Evolutionary conservation across 2,329 filamentous ascomycete genomes (phyloP).

Genomic region (Phialophora verrucosa): DNA sequence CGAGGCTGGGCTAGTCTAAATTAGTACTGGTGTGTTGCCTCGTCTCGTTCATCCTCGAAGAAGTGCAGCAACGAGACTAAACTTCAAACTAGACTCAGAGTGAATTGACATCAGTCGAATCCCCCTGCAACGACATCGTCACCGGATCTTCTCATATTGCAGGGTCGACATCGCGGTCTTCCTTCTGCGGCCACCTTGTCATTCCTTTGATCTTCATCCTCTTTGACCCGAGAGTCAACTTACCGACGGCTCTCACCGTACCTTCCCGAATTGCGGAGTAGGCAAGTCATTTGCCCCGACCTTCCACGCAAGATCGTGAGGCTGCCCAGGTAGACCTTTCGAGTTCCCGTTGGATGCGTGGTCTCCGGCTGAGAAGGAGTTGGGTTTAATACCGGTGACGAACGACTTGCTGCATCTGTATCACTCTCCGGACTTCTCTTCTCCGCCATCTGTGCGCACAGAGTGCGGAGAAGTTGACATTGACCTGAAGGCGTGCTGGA

Average conservation of each 20-base stretch:
- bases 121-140: slow-evolving; percentile 3
- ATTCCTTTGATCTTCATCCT: slow-evolving; percentile 6
- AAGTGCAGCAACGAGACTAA: not conserved
- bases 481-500: slow-evolving; percentile 6
- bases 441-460: slow-evolving; percentile 30
- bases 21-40: not conserved
- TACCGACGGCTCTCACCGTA: slow-evolving; percentile 31
- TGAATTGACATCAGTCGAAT: not conserved
- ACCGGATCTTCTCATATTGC: not conserved
- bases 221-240: slow-evolving; percentile 9
- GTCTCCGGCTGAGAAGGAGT: slow-evolving; percentile 17
- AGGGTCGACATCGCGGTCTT: not conserved
- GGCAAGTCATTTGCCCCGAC: slow-evolving; percentile 16
- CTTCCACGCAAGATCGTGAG: slow-evolving; percentile 11
- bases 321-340: not conserved
- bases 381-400: slow-evolving; percentile 11
- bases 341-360: not conserved
- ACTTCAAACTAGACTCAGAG: not conserved
- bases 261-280: slow-evolving; percentile 26
- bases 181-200: not conserved
- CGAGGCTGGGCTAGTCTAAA: not conserved
- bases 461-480: slow-evolving; percentile 30
- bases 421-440: slow-evolving; percentile 21
- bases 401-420: slow-evolving; percentile 5
- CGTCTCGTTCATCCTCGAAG: not conserved